A percentile compares a stretch with the other conserved stretches of the same genome.
Conservation (phyloP, 768 basidiomycete species). For the Lanmaoa pseudosensibilis region DNA sequence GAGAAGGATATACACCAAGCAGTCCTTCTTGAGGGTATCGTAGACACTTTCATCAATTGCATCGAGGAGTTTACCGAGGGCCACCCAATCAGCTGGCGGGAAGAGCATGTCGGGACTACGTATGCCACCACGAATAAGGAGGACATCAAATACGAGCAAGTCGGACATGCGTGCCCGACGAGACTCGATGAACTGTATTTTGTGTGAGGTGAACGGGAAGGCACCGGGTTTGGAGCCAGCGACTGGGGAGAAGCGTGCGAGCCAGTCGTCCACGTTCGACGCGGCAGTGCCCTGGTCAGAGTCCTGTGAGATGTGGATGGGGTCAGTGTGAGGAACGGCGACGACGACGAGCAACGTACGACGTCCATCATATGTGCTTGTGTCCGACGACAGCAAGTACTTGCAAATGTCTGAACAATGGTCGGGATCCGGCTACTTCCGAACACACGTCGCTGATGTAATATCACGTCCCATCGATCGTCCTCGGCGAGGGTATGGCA, state of each 20-base stretch:
- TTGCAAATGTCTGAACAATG: conserved; percentile 3
- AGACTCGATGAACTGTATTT: conserved; percentile 56
- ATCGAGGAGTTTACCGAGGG: conserved; percentile 57
- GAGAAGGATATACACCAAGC: conserved; percentile 75
- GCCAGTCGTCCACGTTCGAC: conserved; percentile 27
- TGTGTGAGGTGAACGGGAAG: conserved; percentile 61
- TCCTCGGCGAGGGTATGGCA: no score
- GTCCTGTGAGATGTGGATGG: conserved; percentile 14
- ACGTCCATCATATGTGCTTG: conserved; percentile 26
- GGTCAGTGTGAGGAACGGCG: not conserved
- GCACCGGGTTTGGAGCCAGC: conserved; percentile 26
- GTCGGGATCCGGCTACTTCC: conserved; percentile 13
- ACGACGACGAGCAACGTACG: conserved; percentile 19
- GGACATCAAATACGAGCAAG: conserved; percentile 69
- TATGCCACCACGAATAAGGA: conserved; percentile 65
- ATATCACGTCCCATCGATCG: no score
- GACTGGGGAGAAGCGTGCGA: conserved; percentile 48
- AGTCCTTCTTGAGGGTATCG: conserved; percentile 77
- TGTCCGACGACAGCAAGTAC: not conserved
- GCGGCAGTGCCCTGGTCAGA: not conserved
- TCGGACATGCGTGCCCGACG: conserved; percentile 63
- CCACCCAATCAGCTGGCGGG: conserved; percentile 59
- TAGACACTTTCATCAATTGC: conserved; percentile 63
- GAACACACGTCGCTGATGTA: conserved; percentile 13
- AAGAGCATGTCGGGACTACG: conserved; percentile 59